A percentile compares a stretch with the other conserved stretches of the same genome.
These are phyloP conservation scores for Colletotrichum destructivum DNA, from an alignment of 2,329 filamentous ascomycete genomes.

Conservation along the genomic window DNA sequence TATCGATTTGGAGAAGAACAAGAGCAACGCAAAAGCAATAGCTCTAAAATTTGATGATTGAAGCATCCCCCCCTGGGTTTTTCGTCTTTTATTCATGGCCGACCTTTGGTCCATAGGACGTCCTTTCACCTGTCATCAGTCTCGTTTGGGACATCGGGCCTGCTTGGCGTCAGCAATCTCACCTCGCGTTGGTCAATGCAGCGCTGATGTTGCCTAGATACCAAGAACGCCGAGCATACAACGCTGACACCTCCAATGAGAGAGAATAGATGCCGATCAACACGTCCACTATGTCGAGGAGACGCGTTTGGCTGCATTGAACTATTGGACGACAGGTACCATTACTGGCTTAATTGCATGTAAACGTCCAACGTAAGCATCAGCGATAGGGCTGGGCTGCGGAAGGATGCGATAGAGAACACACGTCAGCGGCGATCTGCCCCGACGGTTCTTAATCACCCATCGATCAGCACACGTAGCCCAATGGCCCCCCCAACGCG, in stretches of 20 bases:
- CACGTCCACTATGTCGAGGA: neutral
- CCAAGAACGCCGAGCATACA: neutral
- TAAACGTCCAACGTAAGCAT: constrained; percentile 14
- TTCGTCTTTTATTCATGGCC: neutral
- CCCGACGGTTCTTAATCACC: too few species aligned
- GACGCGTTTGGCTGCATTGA: neutral
- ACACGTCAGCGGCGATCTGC: constrained; percentile 16
- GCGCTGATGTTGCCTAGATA: neutral
- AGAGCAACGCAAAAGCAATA: neutral
- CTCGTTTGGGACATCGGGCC: neutral
- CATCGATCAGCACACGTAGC: neutral
- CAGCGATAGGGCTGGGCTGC: neutral
- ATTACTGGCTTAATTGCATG: neutral
- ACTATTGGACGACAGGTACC: constrained; percentile 9
- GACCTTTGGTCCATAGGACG: too few species aligned
- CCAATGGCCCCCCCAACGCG: neutral
- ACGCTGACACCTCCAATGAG: neutral
- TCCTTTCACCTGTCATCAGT: neutral
- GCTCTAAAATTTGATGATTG: neutral
- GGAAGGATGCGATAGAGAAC: neutral
- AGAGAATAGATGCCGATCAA: too few species aligned
- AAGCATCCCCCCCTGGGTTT: neutral
- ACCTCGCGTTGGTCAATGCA: neutral
- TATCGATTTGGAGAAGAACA: too few species aligned
- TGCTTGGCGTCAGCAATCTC: constrained; percentile 3